Conservation (phyloP, 805 yeast genomes). For the Lipomyces anomalus region DNA sequence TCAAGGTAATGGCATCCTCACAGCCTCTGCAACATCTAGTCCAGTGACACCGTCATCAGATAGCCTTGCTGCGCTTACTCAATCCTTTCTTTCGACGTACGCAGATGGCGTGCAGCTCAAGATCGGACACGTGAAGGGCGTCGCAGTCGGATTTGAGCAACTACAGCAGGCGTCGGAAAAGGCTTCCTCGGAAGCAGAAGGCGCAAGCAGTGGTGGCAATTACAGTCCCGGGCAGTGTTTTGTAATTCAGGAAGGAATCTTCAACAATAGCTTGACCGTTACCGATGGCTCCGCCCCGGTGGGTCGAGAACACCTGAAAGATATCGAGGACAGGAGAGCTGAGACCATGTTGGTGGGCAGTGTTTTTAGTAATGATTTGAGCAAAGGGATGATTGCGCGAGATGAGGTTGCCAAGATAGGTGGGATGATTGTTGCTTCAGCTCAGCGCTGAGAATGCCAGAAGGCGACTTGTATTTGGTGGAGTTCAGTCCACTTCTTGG, state of each 20-base stretch:
- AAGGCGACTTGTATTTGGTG: too few species aligned
- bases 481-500: too few species aligned
- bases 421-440: not conserved
- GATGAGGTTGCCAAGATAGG: not conserved
- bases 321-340: not conserved
- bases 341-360: not conserved
- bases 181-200: too few species aligned
- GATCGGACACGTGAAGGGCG: constrained; percentile 17
- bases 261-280: not conserved
- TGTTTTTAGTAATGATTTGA: not conserved
- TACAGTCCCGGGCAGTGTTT: not conserved
- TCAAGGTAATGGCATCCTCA: constrained; percentile 19
- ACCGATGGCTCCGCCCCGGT: not conserved
- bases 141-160: constrained; percentile 18
- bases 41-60: constrained; percentile 5
- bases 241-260: not conserved
- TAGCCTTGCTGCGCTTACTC: constrained; percentile 8
- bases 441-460: not conserved
- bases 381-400: not conserved
- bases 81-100: constrained; percentile 11
- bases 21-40: too few species aligned
- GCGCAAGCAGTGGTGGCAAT: not conserved
- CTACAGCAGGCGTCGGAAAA: too few species aligned
- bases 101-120: constrained; percentile 20
- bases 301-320: not conserved